Evolutionary conservation across 148 eudicot species (phyloP).

Genomic region (Camellia lanceoleosa): DNA sequence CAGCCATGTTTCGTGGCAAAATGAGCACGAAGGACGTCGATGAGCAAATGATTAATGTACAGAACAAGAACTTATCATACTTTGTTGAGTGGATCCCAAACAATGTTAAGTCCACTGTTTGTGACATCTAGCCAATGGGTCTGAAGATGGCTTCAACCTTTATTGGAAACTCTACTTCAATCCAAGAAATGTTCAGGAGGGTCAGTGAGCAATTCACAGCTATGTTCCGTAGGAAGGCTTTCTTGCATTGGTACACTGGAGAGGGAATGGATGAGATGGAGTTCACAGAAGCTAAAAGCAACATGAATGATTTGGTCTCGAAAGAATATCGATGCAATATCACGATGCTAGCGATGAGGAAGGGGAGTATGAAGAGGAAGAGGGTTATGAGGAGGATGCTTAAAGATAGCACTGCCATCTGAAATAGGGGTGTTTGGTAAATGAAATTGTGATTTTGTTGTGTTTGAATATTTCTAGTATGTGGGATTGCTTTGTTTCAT

Average conservation of each 20-base stretch:
- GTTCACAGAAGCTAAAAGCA: slow-evolving; percentile 57
- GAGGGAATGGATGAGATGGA: slow-evolving; percentile 60
- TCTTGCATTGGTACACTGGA: slow-evolving; percentile 61
- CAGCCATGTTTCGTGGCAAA: slow-evolving; percentile 62
- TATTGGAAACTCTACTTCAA: slow-evolving; percentile 50
- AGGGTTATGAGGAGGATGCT: too few relatives aligned
- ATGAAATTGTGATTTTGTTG: too few relatives aligned
- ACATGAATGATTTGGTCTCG: slow-evolving; percentile 53
- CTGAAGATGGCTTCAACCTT: slow-evolving; percentile 52
- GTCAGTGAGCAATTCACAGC: slow-evolving; percentile 59
- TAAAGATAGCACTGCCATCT: too few relatives aligned
- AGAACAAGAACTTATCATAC: slow-evolving; percentile 56
- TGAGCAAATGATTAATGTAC: slow-evolving; percentile 54
- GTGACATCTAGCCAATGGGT: slow-evolving; percentile 55
- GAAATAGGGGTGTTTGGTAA: too few relatives aligned
- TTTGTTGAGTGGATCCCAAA: slow-evolving; percentile 61
- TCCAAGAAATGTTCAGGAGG: slow-evolving; percentile 56
- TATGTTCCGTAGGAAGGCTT: slow-evolving; percentile 58
- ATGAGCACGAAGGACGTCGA: slow-evolving; percentile 64
- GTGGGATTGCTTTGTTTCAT: too few relatives aligned
- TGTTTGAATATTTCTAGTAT: too few relatives aligned
- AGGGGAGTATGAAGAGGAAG: too few relatives aligned
- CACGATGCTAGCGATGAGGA: too few relatives aligned
- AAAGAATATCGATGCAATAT: too few relatives aligned
- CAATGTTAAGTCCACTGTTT: slow-evolving; percentile 55